A percentile compares a stretch with the other conserved stretches of the same genome.
Conservation (phyloP, 2,329 filamentous ascomycete genomes). For the Fusarium pseudograminearum region DNA sequence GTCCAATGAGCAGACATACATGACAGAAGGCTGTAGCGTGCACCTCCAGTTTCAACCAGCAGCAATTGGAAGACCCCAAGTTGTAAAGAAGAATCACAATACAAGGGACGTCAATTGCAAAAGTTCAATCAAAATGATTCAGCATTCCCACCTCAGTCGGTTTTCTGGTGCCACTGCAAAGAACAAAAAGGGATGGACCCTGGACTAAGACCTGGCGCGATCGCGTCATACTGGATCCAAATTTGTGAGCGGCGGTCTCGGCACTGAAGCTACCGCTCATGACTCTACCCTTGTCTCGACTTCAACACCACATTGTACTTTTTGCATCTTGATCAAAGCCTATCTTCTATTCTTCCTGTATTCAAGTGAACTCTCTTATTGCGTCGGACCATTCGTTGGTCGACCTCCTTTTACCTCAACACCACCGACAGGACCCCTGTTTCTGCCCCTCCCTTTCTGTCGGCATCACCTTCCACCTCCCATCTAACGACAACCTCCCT, state of each 20-base stretch:
- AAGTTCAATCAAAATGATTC: slow-evolving; percentile 14
- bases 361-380: fast-evolving
- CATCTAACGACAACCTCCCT: slow-evolving; percentile 15
- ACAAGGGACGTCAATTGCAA: slow-evolving; percentile 17
- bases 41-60: neutral
- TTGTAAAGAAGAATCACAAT: neutral
- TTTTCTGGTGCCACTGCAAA: neutral
- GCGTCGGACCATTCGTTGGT: neutral
- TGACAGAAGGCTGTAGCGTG: slow-evolving; percentile 15
- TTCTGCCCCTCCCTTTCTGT: slow-evolving; percentile 19
- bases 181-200: slow-evolving; percentile 11
- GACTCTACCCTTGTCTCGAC: slow-evolving; percentile 17
- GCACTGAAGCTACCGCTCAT: slow-evolving; percentile 27
- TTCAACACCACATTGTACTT: slow-evolving; percentile 6
- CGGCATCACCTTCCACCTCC: neutral
- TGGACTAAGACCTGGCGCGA: slow-evolving; percentile 27
- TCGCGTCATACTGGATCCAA: slow-evolving; percentile 38
- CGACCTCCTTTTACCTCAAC: neutral
- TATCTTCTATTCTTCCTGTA: neutral
- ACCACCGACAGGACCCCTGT: neutral
- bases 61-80: slow-evolving; percentile 1
- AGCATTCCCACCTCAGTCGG: neutral
- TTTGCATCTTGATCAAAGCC: neutral
- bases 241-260: slow-evolving; percentile 40
- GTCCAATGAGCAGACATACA: neutral